phyloP scores from a whole-genome alignment of 768 basidiomycete genomes.

The Nevesoporus exiguus region DNA sequence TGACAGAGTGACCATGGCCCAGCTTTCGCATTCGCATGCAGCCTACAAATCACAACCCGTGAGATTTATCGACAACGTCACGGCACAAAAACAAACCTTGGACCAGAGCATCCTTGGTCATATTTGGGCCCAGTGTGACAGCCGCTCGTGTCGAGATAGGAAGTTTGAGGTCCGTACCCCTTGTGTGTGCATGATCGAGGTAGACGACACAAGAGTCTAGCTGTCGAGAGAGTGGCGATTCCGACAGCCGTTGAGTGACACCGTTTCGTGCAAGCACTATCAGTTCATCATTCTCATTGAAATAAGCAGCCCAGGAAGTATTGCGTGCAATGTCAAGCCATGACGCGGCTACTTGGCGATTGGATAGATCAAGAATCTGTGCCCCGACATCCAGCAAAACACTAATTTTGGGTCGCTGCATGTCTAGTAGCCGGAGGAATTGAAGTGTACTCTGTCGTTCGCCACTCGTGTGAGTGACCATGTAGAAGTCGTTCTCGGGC shows the following conservation, averaged over 20 bases:
- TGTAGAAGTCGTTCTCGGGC: too few species aligned
- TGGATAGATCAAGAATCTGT: conserved; percentile 49
- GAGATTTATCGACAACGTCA: not conserved
- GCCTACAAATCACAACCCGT: conserved; percentile 23
- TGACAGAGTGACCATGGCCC: too few species aligned
- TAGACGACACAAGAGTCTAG: conserved; percentile 33
- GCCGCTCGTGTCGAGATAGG: conserved; percentile 31
- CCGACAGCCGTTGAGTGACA: not conserved
- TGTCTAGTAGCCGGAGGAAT: conserved; percentile 28
- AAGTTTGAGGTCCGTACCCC: conserved; percentile 37
- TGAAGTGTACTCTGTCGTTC: too few species aligned
- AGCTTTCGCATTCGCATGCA: conserved; percentile 48
- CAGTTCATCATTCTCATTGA: too few species aligned
- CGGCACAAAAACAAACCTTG: conserved; percentile 27
- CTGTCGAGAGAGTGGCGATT: conserved; percentile 28
- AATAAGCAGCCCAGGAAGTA: conserved; percentile 7
- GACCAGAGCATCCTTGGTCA: conserved; percentile 33
- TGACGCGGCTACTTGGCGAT: conserved; percentile 11
- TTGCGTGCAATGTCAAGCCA: conserved; percentile 36
- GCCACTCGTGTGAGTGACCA: too few species aligned
- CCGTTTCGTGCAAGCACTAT: too few species aligned
- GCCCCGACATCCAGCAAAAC: conserved; percentile 54
- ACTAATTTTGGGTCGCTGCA: conserved; percentile 34
- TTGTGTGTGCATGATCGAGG: conserved; percentile 37
- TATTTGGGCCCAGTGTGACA: conserved; percentile 35